Conservation (phyloP, 2,329 filamentous ascomycete species). For the Huntiella omanensis region DNA sequence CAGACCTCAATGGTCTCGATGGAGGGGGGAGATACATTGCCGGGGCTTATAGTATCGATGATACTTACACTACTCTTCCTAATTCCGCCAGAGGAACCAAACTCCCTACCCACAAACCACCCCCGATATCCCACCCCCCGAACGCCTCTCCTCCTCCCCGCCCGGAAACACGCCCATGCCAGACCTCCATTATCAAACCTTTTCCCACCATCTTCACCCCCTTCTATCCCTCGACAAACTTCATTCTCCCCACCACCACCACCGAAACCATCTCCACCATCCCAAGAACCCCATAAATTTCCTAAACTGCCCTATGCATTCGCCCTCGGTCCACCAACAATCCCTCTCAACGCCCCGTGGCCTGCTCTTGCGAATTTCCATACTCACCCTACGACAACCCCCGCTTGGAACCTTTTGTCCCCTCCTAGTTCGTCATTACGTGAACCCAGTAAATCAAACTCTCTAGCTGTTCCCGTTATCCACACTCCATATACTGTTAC, state of each 20-base stretch:
- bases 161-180: too few species aligned
- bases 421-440: background rate
- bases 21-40: too few species aligned
- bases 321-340: background rate
- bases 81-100: too few species aligned
- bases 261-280: background rate
- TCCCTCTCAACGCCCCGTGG: background rate
- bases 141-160: too few species aligned
- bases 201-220: background rate
- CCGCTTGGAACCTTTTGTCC: background rate
- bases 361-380: background rate
- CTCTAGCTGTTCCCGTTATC: too few species aligned
- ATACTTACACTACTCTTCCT: too few species aligned
- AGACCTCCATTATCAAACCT: background rate
- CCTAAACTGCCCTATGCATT: background rate
- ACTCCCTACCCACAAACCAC: too few species aligned
- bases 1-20: too few species aligned
- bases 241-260: background rate
- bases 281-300: background rate
- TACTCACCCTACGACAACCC: background rate
- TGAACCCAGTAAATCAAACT: background rate
- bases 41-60: too few species aligned
- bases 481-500: too few species aligned
- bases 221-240: background rate
- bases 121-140: too few species aligned